phyloP scores from a whole-genome alignment of 139 green algal species.

The Gonium pectorale region DNA sequence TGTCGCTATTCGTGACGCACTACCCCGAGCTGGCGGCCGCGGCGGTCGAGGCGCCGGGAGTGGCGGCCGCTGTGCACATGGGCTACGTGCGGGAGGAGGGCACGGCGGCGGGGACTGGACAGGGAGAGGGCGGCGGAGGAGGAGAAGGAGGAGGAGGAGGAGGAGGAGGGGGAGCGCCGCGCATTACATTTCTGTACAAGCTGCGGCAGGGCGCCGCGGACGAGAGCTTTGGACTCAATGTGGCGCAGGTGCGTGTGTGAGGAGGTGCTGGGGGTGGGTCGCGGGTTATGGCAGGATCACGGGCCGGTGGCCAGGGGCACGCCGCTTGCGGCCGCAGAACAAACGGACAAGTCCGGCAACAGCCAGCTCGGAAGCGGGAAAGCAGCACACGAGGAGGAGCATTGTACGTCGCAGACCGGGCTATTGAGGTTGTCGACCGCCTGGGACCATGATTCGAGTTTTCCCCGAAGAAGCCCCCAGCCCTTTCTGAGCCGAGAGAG shows the following conservation, averaged over 20 bases:
- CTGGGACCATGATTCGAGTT: not conserved
- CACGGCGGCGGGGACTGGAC: not conserved
- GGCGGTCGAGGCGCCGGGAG: not conserved
- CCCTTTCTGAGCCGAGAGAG: not conserved
- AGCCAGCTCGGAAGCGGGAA: not conserved
- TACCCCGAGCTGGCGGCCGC: conserved; percentile 72
- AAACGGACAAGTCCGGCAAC: no score
- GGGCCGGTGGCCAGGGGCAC: not conserved
- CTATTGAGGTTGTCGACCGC: not conserved
- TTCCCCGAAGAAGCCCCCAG: not conserved
- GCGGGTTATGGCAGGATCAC: not conserved
- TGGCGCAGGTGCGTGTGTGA: conserved; percentile 74
- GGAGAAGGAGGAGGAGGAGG: not conserved
- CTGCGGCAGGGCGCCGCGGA: conserved; percentile 78
- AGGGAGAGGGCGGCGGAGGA: not conserved
- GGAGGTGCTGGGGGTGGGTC: not conserved
- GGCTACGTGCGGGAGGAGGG: conserved; percentile 54
- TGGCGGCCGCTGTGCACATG: conserved; percentile 66
- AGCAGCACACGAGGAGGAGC: not conserved
- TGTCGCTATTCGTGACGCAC: conserved; percentile 93
- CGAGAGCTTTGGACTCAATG: conserved; percentile 90
- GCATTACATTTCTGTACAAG: conserved; percentile 92
- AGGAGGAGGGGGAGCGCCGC: conserved; percentile 8
- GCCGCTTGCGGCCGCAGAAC: no score
- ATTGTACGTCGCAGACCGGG: not conserved